Base-by-base conservation (phyloP, 1,139 yeast genomes). In the Komagataea norvegica region DNA sequence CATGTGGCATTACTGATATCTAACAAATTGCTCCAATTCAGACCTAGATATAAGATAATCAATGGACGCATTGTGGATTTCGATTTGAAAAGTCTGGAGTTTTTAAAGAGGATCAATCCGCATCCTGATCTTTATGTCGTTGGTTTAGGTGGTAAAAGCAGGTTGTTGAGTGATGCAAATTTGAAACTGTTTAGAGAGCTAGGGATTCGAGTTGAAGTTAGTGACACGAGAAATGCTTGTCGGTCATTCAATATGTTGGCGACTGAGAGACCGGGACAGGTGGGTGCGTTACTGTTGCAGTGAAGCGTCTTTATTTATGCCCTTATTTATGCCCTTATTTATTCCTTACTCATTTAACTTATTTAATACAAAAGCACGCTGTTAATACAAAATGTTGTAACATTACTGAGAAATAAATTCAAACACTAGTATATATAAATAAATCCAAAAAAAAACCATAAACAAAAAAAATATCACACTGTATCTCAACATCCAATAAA, bases 61-160 rank as follows among this genome's bases (percentile, higher is more conserved):
- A 67, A 67, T 41, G 71, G 71, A 5, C 68, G 70, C 44, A 59
- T 70, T 21, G 65, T 73, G 11, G 70, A 68, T 17, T 67, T 74
- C 43, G 54, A 58, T 33, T 60, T 60, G 8, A 53, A 59, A 31
- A 57, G 74, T 0, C 60, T 81, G 16, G 67, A 70, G 9, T 56
- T 81, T 3, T 69, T 84, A 38, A 66, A 67, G 28, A 64, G 77
- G 9, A 61, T 81, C 2, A 78, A 79, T 55, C 95, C 95, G 2
- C 79, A 79, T 50, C 95, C 95, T 0, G 94, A 85, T 54, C 65
- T 85, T 27, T 53, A 83, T 35, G 79, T 83, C 6, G 63, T 84
- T 15, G 95, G 95, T 1, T 62, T 83, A 16, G 91, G 91, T 4
- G 64, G 65, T 41, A 68, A 71, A 47, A 71, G 85, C 3, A 65